These are phyloP conservation scores for Entamoeba invadens DNA, from an alignment of 208 protist genomes.

Conservation along the genomic window DNA sequence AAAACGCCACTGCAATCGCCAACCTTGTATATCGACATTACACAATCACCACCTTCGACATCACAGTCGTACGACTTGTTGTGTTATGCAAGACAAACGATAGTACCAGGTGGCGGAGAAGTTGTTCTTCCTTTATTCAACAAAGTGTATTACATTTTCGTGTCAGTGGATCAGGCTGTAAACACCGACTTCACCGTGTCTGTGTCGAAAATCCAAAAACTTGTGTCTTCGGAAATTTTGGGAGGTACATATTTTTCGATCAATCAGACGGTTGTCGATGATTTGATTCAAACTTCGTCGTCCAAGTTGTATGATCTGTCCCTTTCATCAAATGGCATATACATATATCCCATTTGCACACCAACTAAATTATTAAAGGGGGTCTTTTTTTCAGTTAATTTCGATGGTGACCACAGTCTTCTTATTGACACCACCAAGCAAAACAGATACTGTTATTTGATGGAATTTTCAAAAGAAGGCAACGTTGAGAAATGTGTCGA, in stretches of 20 bases:
- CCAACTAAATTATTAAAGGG: not conserved
- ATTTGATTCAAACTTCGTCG: not conserved
- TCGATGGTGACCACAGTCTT: not conserved
- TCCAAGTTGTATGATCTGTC: not conserved
- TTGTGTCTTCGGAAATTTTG: no score
- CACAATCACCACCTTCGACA: not conserved
- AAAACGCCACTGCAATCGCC: not conserved
- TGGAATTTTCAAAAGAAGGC: not conserved
- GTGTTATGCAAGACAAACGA: not conserved
- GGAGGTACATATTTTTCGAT: not conserved
- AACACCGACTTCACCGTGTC: not conserved
- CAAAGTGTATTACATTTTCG: not conserved
- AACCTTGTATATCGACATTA: not conserved
- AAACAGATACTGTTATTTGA: not conserved
- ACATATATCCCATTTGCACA: not conserved
- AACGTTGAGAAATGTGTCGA: not conserved
- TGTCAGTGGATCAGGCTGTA: not conserved
- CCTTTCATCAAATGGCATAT: not conserved
- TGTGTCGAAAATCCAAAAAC: no score
- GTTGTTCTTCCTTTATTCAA: not conserved
- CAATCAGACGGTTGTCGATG: not conserved
- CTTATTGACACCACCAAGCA: not conserved
- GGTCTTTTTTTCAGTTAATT: not conserved
- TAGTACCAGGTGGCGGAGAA: not conserved
- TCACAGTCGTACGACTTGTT: not conserved